Evolutionary conservation across 192 early-diverging fungal genomes (phyloP), one percentile per base, ranked within the genome.

Genomic region (Coemansia guatemalensis): DNA sequence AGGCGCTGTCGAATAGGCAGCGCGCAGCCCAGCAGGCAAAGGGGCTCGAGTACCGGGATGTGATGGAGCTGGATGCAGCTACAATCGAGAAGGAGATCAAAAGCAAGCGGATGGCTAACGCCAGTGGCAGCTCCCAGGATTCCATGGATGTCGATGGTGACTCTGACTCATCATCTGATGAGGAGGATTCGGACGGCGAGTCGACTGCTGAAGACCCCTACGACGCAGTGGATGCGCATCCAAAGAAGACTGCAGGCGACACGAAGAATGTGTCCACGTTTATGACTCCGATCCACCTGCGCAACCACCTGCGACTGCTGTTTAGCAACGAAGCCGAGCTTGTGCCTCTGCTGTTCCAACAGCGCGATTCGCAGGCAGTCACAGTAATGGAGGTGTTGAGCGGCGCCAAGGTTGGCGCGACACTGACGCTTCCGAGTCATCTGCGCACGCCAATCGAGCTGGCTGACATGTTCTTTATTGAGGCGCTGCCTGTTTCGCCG

Each of bases 401-500:
- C 55, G 60, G 52, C 17, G 17, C 25, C n/a, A 22, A 26, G 1
- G 6, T 49, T 3, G 50, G 68, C 6, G 41, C 56, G 8, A 82
- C 73, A 29, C 73, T 75, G 57, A 82, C 79, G 8, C 59, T 59
- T 22, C 60, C 64, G 48, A 53, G 69, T 60, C 60, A 82, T 11
- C 48, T 65, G 58, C 73, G 79, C 18, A 71, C 76, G 56, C 83
- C 81, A 39, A 75, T 67, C 1, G 84, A 76, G 22, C 71, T 81
- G 23, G 85, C 88, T 12, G 83, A 92, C 71, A 94, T 96, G 75
- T 99, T 97, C 78, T 99, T 99, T 82, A 75, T 97, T 53, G 92
- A 98, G 32, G 87, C 87, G 21, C 81, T 99, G 20, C 86, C 94
- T 0, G 96, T 99, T 24, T 78, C 96, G 17, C 97, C 97, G 29